Conservation (phyloP, 768 basidiomycete genomes). For the Pleurotus pulmonarius region DNA sequence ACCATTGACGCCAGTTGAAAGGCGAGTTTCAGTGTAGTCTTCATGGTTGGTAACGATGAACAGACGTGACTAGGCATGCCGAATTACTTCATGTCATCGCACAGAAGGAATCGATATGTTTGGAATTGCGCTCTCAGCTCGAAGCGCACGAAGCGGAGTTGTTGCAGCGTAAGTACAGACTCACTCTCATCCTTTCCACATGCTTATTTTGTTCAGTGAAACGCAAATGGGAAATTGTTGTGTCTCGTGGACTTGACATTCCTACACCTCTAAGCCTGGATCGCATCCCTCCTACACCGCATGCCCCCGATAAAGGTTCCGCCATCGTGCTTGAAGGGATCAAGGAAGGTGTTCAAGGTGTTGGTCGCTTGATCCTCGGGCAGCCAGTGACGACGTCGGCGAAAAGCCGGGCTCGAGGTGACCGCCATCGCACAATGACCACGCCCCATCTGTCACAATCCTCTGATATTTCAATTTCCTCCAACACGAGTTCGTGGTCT, state of each 20-base stretch:
- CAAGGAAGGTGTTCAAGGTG: conserved; percentile 60
- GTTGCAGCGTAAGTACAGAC: conserved; percentile 44
- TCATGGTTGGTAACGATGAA: no score
- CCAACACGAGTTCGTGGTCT: conserved; percentile 15
- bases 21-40: neutral
- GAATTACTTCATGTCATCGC: conserved; percentile 83
- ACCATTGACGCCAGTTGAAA: conserved; percentile 1
- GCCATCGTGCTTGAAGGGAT: conserved; percentile 53
- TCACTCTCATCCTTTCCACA: neutral
- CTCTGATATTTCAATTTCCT: neutral
- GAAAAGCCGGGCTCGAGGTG: conserved; percentile 4
- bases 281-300: conserved; percentile 14
- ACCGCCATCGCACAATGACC: neutral
- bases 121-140: conserved; percentile 77
- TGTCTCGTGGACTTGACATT: conserved; percentile 56
- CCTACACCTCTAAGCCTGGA: conserved; percentile 10
- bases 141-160: conserved; percentile 71
- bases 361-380: conserved; percentile 46
- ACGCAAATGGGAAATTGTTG: conserved; percentile 80
- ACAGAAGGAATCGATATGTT: conserved; percentile 80
- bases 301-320: conserved; percentile 11
- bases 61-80: conserved; percentile 52
- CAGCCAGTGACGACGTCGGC: conserved; percentile 10
- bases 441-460: conserved; percentile 14
- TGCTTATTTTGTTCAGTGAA: conserved; percentile 45